phyloP scores from a whole-genome alignment of 805 yeast genomes.

The Maudiozyma saulgeensis region DNA sequence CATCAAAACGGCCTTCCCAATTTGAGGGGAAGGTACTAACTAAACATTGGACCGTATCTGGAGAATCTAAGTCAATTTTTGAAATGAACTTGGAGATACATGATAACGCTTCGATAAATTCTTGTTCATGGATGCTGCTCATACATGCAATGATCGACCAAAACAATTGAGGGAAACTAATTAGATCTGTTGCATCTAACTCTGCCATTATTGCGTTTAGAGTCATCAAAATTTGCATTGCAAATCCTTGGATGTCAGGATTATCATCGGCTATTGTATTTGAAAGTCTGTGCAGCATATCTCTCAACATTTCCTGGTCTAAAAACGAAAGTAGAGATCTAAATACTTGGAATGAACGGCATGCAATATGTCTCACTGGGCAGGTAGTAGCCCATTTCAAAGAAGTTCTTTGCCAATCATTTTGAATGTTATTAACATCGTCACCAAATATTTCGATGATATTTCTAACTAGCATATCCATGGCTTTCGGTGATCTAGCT shows the following conservation, averaged over 20 bases:
- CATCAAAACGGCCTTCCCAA: conserved; percentile 93
- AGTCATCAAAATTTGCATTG: conserved; percentile 96
- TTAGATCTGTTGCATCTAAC: conserved; percentile 63
- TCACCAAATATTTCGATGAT: conserved; percentile 49
- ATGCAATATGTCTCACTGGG: conserved; percentile 93
- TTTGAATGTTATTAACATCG: conserved; percentile 43
- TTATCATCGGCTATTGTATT: conserved; percentile 88
- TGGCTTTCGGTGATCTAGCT: conserved; percentile 73
- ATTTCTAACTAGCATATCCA: conserved; percentile 66
- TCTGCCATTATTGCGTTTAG: conserved; percentile 86
- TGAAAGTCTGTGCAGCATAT: conserved; percentile 86
- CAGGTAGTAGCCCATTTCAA: conserved; percentile 95
- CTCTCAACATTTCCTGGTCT: conserved; percentile 82
- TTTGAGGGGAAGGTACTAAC: conserved; percentile 83
- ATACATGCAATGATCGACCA: conserved; percentile 94
- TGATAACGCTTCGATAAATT: conserved; percentile 79
- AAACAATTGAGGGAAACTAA: conserved; percentile 84
- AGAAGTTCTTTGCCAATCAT: conserved; percentile 78
- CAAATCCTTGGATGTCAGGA: conserved; percentile 86
- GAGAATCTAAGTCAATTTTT: conserved; percentile 77
- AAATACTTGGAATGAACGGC: conserved; percentile 89
- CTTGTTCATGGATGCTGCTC: conserved; percentile 84
- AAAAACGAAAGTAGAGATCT: conserved; percentile 71
- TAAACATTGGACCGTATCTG: conserved; percentile 74
- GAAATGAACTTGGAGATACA: conserved; percentile 74